A percentile compares a stretch with the other conserved stretches of the same genome.
phyloP scores from a whole-genome alignment of 2,329 filamentous ascomycete genomes.

The Arthroderma sp. region DNA sequence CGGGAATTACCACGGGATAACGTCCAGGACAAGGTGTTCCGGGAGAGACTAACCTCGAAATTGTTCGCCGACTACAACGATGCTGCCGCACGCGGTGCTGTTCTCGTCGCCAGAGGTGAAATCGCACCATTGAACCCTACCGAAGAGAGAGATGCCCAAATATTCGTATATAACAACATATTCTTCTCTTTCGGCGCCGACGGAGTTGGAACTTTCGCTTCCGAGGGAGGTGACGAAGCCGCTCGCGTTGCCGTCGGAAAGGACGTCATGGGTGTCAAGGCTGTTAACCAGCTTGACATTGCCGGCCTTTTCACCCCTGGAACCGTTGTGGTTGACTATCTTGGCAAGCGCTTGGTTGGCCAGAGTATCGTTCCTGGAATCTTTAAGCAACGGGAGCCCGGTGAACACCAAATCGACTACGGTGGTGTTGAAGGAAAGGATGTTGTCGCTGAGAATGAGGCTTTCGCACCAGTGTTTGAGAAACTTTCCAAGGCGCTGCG shows the following conservation, averaged over 20 bases:
- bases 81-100: slow-evolving; percentile 79
- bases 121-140: slow-evolving; percentile 90
- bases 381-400: slow-evolving; percentile 94
- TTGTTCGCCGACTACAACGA: slow-evolving; percentile 97
- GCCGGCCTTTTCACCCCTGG: slow-evolving; percentile 87
- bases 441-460: slow-evolving; percentile 77
- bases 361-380: slow-evolving; percentile 98
- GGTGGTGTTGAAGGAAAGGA: slow-evolving; percentile 97
- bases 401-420: slow-evolving; percentile 98
- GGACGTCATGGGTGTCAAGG: slow-evolving; percentile 83
- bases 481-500: slow-evolving; percentile 82
- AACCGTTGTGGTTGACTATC: slow-evolving; percentile 90
- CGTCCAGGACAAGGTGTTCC: slow-evolving; percentile 90
- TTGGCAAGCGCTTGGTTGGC: slow-evolving; percentile 91
- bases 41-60: slow-evolving; percentile 86
- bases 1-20: slow-evolving; percentile 86
- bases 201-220: slow-evolving; percentile 91
- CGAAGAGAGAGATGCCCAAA: slow-evolving; percentile 82
- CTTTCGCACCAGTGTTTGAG: slow-evolving; percentile 70
- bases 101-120: slow-evolving; percentile 83
- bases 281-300: slow-evolving; percentile 95
- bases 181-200: slow-evolving; percentile 98
- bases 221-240: slow-evolving; percentile 91
- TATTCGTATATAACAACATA: slow-evolving; percentile 99
- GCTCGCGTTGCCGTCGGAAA: slow-evolving; percentile 92